Percentiles rank a stretch among this genome's conserved stretches.
Conservation (phyloP, 2,329 filamentous ascomycete genomes). For the Akanthomyces muscarius region DNA sequence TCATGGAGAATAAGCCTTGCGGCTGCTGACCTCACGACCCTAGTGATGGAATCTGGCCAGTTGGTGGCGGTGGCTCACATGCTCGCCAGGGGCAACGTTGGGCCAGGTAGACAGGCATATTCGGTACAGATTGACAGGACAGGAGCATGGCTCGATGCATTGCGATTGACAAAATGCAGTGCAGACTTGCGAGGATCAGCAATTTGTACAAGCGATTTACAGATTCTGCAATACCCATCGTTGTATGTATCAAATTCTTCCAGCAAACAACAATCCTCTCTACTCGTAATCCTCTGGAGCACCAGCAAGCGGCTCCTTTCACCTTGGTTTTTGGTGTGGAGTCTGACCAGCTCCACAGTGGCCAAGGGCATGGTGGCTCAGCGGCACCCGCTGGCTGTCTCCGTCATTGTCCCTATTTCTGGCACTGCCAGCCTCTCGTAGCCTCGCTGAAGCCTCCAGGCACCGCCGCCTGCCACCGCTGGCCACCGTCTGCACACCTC, state of each 20-base stretch:
- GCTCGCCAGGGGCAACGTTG: background rate
- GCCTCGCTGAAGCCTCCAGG: background rate
- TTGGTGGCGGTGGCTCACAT: background rate
- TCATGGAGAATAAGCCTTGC: background rate
- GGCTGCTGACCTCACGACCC: background rate
- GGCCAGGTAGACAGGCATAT: background rate
- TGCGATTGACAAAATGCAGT: background rate
- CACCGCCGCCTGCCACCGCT: background rate
- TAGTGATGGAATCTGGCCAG: background rate
- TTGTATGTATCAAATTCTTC: too few species aligned
- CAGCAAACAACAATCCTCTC: too few species aligned
- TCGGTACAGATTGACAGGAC: background rate
- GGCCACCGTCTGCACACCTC: background rate
- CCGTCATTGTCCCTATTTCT: slow-evolving; percentile 26
- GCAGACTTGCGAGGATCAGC: too few species aligned
- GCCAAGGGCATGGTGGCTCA: slow-evolving; percentile 28
- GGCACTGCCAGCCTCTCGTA: slow-evolving; percentile 15
- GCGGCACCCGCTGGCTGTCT: slow-evolving; percentile 17
- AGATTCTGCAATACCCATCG: background rate
- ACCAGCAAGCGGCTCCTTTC: too few species aligned
- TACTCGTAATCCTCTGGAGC: too few species aligned
- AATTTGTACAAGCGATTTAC: too few species aligned
- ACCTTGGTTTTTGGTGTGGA: background rate
- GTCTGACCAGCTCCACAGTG: slow-evolving; percentile 20
- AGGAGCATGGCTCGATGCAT: background rate